phyloP scores from a whole-genome alignment of 805 yeast species.

The Yarrowia divulgata region DNA sequence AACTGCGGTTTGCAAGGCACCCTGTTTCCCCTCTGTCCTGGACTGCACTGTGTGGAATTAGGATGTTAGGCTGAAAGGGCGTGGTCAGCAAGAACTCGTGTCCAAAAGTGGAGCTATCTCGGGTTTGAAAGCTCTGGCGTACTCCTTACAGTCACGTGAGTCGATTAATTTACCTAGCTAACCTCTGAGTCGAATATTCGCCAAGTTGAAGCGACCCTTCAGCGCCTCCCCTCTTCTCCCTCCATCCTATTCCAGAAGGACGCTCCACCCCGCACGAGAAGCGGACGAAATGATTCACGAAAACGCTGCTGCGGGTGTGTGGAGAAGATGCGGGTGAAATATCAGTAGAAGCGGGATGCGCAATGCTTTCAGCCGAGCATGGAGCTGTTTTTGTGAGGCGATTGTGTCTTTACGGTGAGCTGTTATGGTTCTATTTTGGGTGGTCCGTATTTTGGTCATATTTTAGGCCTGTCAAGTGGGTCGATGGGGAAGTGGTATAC shows the following conservation, averaged over 20 bases:
- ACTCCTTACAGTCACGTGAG: neutral
- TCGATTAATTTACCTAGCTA: neutral
- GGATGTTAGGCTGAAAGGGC: neutral
- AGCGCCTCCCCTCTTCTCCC: neutral
- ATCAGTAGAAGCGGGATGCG: neutral
- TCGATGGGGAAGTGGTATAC: no score
- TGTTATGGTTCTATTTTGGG: no score
- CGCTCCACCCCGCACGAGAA: constrained; percentile 23
- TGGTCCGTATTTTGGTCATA: no score
- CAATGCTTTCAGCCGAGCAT: no score
- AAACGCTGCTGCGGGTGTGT: neutral
- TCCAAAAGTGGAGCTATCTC: neutral
- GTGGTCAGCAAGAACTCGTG: neutral
- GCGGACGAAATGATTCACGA: neutral
- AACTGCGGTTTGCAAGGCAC: neutral
- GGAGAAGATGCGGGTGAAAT: neutral
- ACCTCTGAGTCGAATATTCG: neutral
- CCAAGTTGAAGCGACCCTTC: neutral
- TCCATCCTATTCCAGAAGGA: constrained; percentile 14
- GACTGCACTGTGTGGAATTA: neutral
- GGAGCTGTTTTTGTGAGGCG: no score
- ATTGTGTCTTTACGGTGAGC: no score
- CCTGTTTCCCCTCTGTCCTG: neutral
- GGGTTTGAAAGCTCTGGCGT: neutral
- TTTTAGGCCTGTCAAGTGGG: no score